These are phyloP conservation scores for Flagelloscypha sp. DNA, from an alignment of 768 basidiomycete species.

Conservation along the genomic window DNA sequence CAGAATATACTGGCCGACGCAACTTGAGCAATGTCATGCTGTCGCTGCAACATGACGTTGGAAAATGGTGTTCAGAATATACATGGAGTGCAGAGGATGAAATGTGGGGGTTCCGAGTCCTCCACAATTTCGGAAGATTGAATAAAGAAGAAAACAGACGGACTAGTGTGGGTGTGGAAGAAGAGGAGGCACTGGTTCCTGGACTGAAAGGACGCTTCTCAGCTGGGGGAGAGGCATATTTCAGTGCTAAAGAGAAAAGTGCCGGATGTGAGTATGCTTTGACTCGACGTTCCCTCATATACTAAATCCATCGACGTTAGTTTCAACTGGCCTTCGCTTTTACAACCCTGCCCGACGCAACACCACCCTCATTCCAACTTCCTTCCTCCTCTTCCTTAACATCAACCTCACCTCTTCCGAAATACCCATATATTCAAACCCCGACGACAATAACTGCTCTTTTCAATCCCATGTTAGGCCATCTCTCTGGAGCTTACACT, in stretches of 20 bases:
- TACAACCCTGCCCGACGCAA: conserved; percentile 79
- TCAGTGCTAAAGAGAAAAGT: conserved; percentile 88
- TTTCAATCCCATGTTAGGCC: conserved; percentile 95
- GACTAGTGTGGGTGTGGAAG: conserved; percentile 47
- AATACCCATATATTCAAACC: conserved; percentile 52
- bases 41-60: conserved; percentile 85
- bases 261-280: conserved; percentile 68
- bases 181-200: conserved; percentile 88
- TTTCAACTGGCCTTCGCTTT: conserved; percentile 93
- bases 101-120: conserved; percentile 82
- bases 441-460: conserved; percentile 92
- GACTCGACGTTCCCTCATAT: background rate
- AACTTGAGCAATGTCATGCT: conserved; percentile 68
- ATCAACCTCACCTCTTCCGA: conserved; percentile 19
- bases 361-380: conserved; percentile 55
- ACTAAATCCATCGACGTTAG: conserved; percentile 26
- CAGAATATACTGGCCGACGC: conserved; percentile 34
- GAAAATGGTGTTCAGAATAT: conserved; percentile 90
- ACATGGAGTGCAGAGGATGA: conserved; percentile 91
- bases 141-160: conserved; percentile 25
- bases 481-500: conserved; percentile 85
- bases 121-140: conserved; percentile 85
- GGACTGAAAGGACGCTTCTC: conserved; percentile 87
- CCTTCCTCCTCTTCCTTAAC: conserved; percentile 30
- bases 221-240: conserved; percentile 87